These are phyloP conservation scores for Termitomyces sp. DNA, from an alignment of 1,284 basidiomycete species.

Conservation along the genomic window DNA sequence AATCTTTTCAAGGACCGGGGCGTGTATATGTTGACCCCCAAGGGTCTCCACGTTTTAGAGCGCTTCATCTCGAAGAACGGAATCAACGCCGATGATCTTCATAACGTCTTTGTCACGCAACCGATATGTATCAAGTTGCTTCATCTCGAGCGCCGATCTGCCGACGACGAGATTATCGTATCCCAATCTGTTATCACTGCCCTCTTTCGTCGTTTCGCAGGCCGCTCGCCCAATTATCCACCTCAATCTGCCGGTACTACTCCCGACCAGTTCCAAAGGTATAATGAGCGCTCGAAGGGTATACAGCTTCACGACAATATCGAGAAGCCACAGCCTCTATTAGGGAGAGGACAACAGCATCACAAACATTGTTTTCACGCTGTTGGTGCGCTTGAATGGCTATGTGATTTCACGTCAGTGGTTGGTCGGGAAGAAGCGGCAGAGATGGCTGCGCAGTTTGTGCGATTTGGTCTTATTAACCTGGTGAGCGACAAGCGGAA, in stretches of 20 bases:
- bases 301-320: constrained; percentile 66
- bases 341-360: constrained; percentile 40
- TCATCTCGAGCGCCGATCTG: constrained; percentile 88
- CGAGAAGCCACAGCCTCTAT: constrained; percentile 52
- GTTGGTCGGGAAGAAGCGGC: constrained; percentile 96
- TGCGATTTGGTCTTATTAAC: constrained; percentile 87
- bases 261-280: constrained; percentile 67
- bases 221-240: constrained; percentile 77
- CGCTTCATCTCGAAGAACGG: constrained; percentile 99
- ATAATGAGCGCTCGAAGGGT: constrained; percentile 76
- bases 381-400: constrained; percentile 89
- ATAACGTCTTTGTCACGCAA: constrained; percentile 86
- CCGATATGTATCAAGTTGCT: constrained; percentile 98
- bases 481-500: constrained; percentile 86
- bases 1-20: constrained; percentile 96
- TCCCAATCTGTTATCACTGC: constrained; percentile 91
- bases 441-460: constrained; percentile 96
- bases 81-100: constrained; percentile 90
- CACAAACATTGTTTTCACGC: constrained; percentile 86
- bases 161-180: constrained; percentile 97
- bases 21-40: constrained; percentile 93
- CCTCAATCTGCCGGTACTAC: constrained; percentile 37
- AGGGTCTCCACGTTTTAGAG: constrained; percentile 97
- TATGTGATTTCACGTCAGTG: constrained; percentile 95
- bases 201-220: constrained; percentile 92